These are phyloP conservation scores for Boletus insuetus DNA, from an alignment of 768 basidiomycete genomes.

Conservation along the genomic window DNA sequence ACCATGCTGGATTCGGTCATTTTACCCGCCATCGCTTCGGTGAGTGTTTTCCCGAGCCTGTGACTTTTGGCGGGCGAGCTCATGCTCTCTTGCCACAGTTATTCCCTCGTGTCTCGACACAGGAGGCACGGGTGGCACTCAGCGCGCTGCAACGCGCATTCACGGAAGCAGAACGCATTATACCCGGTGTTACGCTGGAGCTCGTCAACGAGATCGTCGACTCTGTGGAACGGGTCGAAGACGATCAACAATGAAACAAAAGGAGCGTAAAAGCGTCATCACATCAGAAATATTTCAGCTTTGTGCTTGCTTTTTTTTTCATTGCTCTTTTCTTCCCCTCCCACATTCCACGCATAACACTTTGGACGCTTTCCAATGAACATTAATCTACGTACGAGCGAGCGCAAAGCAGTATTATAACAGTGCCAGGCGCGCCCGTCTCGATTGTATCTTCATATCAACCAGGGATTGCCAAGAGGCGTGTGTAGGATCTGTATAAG, in stretches of 20 bases:
- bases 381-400: slow-evolving; percentile 15
- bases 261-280: not conserved
- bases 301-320: too few relatives aligned
- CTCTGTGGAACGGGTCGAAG: slow-evolving; percentile 87
- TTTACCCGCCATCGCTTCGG: slow-evolving; percentile 93
- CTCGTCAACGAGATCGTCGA: slow-evolving; percentile 93
- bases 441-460: slow-evolving; percentile 13
- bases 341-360: slow-evolving; percentile 15
- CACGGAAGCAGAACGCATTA: slow-evolving; percentile 91
- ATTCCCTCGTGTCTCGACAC: slow-evolving; percentile 89
- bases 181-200: slow-evolving; percentile 92
- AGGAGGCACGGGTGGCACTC: slow-evolving; percentile 84
- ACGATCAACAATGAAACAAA: slow-evolving; percentile 41
- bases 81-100: slow-evolving; percentile 48
- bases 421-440: slow-evolving; percentile 13
- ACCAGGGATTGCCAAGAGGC: too few relatives aligned
- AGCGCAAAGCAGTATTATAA: slow-evolving; percentile 18
- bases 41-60: slow-evolving; percentile 38
- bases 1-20: slow-evolving; percentile 97
- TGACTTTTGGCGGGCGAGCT: not conserved
- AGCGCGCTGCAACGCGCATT: slow-evolving; percentile 88
- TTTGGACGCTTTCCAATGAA: slow-evolving; percentile 15
- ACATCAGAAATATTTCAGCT: too few relatives aligned
- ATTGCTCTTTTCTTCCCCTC: not conserved
- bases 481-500: too few relatives aligned